These are phyloP conservation scores for Kwoniella europaea DNA, from an alignment of 768 basidiomycete genomes.

Conservation along the genomic window DNA sequence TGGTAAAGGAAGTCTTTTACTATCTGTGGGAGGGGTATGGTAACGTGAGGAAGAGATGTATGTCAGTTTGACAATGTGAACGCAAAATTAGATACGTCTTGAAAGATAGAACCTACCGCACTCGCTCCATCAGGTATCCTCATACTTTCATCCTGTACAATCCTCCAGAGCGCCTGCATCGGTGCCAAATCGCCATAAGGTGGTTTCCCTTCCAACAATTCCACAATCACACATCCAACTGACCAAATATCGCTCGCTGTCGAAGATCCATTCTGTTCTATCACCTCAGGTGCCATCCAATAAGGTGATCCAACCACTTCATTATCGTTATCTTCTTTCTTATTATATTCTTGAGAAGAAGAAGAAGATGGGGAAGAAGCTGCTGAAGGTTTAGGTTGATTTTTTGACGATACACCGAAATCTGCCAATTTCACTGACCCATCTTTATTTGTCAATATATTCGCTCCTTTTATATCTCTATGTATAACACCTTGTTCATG, in stretches of 20 bases:
- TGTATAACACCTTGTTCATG: constrained; percentile 99
- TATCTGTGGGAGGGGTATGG: constrained; percentile 60
- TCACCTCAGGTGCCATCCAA: constrained; percentile 99
- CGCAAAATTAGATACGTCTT: neutral
- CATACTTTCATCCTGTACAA: constrained; percentile 96
- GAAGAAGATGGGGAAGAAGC: constrained; percentile 63
- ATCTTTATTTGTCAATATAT: constrained; percentile 98
- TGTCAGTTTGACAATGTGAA: neutral
- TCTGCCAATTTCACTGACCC: constrained; percentile 98
- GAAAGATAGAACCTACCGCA: constrained; percentile 60
- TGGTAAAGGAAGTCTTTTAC: constrained; percentile 96
- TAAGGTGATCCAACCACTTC: constrained; percentile 98
- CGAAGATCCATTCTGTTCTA: constrained; percentile 95
- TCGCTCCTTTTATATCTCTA: constrained; percentile 98
- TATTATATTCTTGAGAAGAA: neutral
- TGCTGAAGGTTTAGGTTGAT: constrained; percentile 62
- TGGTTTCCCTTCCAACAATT: constrained; percentile 86
- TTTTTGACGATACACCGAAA: constrained; percentile 87
- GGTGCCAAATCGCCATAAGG: constrained; percentile 95
- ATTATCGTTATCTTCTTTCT: constrained; percentile 63
- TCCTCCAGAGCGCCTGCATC: constrained; percentile 97
- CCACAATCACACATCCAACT: constrained; percentile 97
- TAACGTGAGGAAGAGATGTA: neutral
- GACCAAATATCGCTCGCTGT: constrained; percentile 98
- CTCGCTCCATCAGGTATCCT: constrained; percentile 95